Base-by-base conservation (phyloP, 148 eudicot species). In the Spergularia marina region DNA sequence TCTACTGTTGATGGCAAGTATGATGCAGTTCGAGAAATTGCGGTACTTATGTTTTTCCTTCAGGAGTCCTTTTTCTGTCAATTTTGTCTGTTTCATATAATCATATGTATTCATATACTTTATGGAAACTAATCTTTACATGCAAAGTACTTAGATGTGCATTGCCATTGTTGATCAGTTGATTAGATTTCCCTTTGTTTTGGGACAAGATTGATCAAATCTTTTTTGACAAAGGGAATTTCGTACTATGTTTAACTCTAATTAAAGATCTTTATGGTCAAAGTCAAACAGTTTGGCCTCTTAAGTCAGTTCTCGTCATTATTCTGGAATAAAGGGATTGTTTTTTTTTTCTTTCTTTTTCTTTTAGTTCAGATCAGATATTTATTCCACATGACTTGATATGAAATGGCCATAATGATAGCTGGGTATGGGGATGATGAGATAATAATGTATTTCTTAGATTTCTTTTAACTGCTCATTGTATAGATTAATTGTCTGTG, bases 1-100 rank as follows among this genome's bases (percentile, higher is more conserved):
- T 89, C 93, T 58, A 86, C 91, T 4, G 85, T 90, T 18, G 85
- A 96, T 84, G 99, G 99, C 75, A 96, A 96, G 79, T 89, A 86
- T 80, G 98, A 85, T 47, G 91, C 97, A 60, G 65, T 87, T 65
- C 78, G 82, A 52, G 90, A 85, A 77, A 83, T 96, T 65, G 82
- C 83, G 98, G 99, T 96, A 85, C 60, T 39, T 21, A 65, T 56
- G 66, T 51, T 18, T 68, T 7, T 62, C 44, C 58, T 68, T 70
- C 30, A 7, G 13, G 12, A 52, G 8, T n/a, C 57, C 53, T 47
- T 36, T 52, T 59, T 10, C 9, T 40, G 10, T 17, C 10, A 0
- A 4, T 6, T 44, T 44, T 44, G 8, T 6, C 49, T 44, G 49
- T 44, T 44, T 44, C 49, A 6, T 23, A 1, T 23, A 23, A 23